A percentile compares a stretch with the other conserved stretches of the same genome.
Conservation (phyloP, 1,139 yeast species). For the Nadsonia starkeyi-henricii region DNA sequence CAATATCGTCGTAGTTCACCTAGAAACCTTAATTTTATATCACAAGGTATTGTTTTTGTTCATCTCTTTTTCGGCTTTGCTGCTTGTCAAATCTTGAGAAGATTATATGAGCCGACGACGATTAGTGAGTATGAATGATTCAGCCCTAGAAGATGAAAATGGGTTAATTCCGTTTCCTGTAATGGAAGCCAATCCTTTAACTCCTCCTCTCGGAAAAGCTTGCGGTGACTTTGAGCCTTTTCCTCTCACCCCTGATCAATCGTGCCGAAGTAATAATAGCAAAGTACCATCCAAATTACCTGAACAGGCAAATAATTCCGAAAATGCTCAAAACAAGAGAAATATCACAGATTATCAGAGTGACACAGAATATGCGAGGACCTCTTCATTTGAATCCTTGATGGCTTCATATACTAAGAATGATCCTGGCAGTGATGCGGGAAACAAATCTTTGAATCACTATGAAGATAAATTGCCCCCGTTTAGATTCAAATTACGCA, state of each 20-base stretch:
- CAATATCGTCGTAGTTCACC: no score
- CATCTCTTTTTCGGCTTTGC: no score
- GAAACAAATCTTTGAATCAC: slow-evolving; percentile 52
- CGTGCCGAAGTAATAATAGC: slow-evolving; percentile 1
- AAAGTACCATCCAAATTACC: slow-evolving; percentile 2
- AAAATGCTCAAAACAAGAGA: background rate
- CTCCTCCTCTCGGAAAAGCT: slow-evolving; percentile 7
- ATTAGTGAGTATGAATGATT: background rate
- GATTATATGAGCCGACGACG: no score
- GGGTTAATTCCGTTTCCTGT: slow-evolving; percentile 9
- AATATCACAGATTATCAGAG: background rate
- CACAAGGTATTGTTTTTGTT: no score
- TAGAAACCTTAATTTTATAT: no score
- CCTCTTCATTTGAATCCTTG: slow-evolving; percentile 16
- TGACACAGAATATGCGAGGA: slow-evolving; percentile 10
- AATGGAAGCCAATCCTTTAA: slow-evolving; percentile 7
- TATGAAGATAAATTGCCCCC: slow-evolving; percentile 48
- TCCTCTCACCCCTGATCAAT: background rate
- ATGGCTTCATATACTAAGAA: slow-evolving; percentile 16
- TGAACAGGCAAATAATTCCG: slow-evolving; percentile 2
- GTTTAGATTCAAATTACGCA: slow-evolving; percentile 44
- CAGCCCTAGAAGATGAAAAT: slow-evolving; percentile 6
- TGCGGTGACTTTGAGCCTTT: slow-evolving; percentile 1
- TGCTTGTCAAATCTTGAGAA: no score
- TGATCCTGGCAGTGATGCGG: slow-evolving; percentile 41